Conservation (phyloP, 2,329 filamentous ascomycete species). For the Aureobasidium sp. region DNA sequence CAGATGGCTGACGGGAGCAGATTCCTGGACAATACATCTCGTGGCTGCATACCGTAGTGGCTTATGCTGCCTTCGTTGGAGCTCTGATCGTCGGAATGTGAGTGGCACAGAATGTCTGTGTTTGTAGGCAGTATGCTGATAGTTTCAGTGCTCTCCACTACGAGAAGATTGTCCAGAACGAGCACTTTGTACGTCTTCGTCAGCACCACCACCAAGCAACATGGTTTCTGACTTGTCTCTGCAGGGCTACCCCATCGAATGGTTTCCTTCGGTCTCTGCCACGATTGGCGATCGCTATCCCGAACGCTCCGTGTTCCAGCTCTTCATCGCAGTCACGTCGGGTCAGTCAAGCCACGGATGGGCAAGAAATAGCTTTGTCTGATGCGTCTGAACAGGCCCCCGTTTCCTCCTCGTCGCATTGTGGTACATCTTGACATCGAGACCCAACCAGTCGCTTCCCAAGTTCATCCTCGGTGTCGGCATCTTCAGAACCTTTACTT, state of each 20-base stretch:
- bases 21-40: slow-evolving; percentile 87
- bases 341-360: slow-evolving; percentile 39
- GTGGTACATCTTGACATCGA: slow-evolving; percentile 83
- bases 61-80: slow-evolving; percentile 80
- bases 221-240: slow-evolving; percentile 20
- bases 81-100: slow-evolving; percentile 69
- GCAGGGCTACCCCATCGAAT: slow-evolving; percentile 54
- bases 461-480: slow-evolving; percentile 75
- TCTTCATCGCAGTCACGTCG: slow-evolving; percentile 95
- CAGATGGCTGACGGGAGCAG: slow-evolving; percentile 20
- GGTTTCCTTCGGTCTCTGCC: slow-evolving; percentile 54
- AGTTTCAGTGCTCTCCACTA: slow-evolving; percentile 66
- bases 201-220: neutral
- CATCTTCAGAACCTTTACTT: slow-evolving; percentile 82
- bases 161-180: slow-evolving; percentile 95
- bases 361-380: slow-evolving; percentile 10
- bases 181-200: slow-evolving; percentile 62
- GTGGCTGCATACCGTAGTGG: slow-evolving; percentile 75
- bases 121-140: slow-evolving; percentile 13
- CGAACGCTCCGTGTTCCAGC: slow-evolving; percentile 91
- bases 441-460: slow-evolving; percentile 66
- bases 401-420: slow-evolving; percentile 84
- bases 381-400: slow-evolving; percentile 53
- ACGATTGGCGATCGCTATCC: slow-evolving; percentile 97
- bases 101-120: neutral